Percentiles rank a stretch among this genome's conserved stretches.
phyloP scores from a whole-genome alignment of 495 filamentous ascomycete genomes.

The Aspergillus coremiiformis region DNA sequence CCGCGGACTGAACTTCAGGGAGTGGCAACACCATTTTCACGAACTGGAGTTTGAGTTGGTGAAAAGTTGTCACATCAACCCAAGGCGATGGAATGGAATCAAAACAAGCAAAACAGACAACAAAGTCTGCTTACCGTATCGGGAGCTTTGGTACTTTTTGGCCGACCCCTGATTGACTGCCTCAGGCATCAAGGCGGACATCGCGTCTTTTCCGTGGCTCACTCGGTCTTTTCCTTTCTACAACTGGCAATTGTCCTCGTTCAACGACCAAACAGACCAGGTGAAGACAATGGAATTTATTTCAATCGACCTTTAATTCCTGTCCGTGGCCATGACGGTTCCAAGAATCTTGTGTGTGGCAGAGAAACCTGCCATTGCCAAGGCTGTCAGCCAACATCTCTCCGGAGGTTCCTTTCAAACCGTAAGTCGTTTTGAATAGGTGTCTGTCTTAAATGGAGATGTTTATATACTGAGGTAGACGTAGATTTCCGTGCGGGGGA shows the following conservation, averaged over 20 bases:
- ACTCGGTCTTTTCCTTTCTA: background rate
- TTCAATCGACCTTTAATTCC: constrained; percentile 1
- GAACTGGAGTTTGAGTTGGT: background rate
- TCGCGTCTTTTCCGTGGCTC: constrained; percentile 3
- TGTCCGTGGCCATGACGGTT: constrained; percentile 20
- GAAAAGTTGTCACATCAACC: background rate
- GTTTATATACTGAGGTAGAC: constrained; percentile 21
- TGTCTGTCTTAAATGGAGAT: constrained; percentile 12
- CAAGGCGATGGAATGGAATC: constrained; percentile 1
- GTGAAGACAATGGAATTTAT: background rate
- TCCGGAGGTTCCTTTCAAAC: constrained; percentile 63
- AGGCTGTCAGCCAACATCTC: constrained; percentile 84
- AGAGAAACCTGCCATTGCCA: constrained; percentile 94
- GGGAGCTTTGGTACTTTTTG: constrained; percentile 14
- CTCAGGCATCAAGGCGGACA: constrained; percentile 14
- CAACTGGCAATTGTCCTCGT: background rate
- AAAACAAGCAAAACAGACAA: constrained; percentile 10
- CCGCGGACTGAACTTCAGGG: constrained; percentile 58
- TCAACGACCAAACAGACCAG: background rate
- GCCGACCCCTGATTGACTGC: constrained; percentile 9
- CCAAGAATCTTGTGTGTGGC: constrained; percentile 79
- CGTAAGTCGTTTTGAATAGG: constrained; percentile 42
- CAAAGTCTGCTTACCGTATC: constrained; percentile 20
- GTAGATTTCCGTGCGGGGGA: constrained; percentile 52
- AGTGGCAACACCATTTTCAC: constrained; percentile 52